Conservation (phyloP, 495 filamentous ascomycete genomes). For the Stereocaulon alpinum region DNA sequence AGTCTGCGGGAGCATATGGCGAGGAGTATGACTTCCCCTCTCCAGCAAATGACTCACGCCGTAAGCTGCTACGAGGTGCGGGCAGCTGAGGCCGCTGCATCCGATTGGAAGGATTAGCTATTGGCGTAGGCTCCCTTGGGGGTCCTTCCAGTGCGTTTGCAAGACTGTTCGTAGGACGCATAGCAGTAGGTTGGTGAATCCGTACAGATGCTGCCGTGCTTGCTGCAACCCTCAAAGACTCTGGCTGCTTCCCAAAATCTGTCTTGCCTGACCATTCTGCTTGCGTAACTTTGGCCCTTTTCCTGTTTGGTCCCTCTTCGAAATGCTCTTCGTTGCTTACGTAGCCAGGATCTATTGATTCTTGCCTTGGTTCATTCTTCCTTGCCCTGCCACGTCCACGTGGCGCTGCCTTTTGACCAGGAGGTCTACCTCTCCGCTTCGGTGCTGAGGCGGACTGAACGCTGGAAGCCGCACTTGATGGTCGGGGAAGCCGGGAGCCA, state of each 20-base stretch:
- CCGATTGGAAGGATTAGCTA: constrained; percentile 39
- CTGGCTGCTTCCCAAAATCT: constrained; percentile 57
- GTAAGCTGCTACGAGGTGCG: constrained; percentile 26
- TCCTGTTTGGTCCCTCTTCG: constrained; percentile 51
- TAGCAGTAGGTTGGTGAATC: constrained; percentile 65
- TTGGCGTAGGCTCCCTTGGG: constrained; percentile 72
- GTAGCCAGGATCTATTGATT: constrained; percentile 44
- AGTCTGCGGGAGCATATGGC: constrained; percentile 35
- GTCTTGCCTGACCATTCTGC: constrained; percentile 57
- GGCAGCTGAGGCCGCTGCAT: constrained; percentile 17
- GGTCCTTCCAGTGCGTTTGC: constrained; percentile 57
- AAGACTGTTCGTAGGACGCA: constrained; percentile 40
- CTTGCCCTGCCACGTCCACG: constrained; percentile 11
- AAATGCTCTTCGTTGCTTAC: constrained; percentile 59
- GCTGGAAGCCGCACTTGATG: constrained; percentile 34
- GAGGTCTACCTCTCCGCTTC: constrained; percentile 21
- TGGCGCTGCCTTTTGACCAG: constrained; percentile 9
- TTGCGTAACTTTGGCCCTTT: constrained; percentile 63
- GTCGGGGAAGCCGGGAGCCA: constrained; percentile 19
- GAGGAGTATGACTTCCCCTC: constrained; percentile 34
- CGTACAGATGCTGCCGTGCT: constrained; percentile 81
- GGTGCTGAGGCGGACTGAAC: constrained; percentile 24
- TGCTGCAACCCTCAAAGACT: constrained; percentile 77
- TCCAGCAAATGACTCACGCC: constrained; percentile 36
- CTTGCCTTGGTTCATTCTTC: constrained; percentile 27